Evolutionary conservation across 495 filamentous ascomycete species (phyloP), one percentile per base, ranked within the genome.

Genomic region (Aspergillus egyptiacus): DNA sequence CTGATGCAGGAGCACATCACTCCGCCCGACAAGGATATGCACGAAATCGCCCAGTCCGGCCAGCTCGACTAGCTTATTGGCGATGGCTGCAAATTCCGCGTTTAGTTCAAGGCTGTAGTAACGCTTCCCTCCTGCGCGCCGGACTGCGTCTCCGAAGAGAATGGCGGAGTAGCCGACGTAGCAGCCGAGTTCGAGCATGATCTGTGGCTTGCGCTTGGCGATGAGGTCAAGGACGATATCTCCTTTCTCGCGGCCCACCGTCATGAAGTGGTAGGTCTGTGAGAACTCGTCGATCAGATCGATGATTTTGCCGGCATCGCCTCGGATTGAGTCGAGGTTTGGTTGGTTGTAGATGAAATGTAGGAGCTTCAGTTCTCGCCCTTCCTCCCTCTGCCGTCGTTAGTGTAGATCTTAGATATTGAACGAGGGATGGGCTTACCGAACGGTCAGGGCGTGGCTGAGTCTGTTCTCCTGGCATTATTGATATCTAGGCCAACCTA

Each of bases 161-260:
- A 89, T 80, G 33, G 82, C 80, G 0, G 84, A 88, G 69, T 91
- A 93, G 34, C 88, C 88, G 24, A 89, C 71, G 65, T 91, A 94
- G 38, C 85, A 84, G 32, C 88, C 88, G 3, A 91, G 76, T 61
- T 94, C 88, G 38, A 93, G 78, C 72, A 90, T 85, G 5, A 70
- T 72, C 31, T 76, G 54, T 0, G 88, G 88, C 59, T 82, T 84
- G 38, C 74, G 57, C 46, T 83, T 67, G 9, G 64, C 62, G 48
- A 93, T 89, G 6, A 88, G 58, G 23, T 83, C 67, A 0, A 70
- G 71, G 14, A 91, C 75, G 18, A 88, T 77, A 32, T 70, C 70
- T 34, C 85, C 86, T 57, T 94, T 94, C 45, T 77, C 64, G 35
- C 79, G 71, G 14, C 88, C 87, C 24, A 94, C 76, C 47, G 88